Base-by-base conservation (phyloP, 768 basidiomycete genomes). In the Termitomyces sp. region DNA sequence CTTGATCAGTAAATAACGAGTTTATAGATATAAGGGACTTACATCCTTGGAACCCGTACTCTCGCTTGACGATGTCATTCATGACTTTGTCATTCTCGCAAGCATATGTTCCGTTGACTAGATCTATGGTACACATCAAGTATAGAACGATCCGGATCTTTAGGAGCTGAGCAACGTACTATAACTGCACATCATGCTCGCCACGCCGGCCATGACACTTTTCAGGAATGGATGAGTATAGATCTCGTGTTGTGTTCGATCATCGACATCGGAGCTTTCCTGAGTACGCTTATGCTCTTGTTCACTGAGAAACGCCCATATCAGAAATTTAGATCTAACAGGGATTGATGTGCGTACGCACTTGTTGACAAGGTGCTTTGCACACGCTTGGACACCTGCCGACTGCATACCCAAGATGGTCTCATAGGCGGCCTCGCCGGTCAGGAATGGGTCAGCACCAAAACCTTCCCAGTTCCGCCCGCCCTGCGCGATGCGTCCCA, bases 401-500 rank as follows among this genome's bases (percentile, higher is more conserved):
- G 73, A 64, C 66, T 97, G 94, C 73, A 95, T 70, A 7, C 94
- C 94, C 17, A 89, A 72, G 52, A 95, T 82, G 0, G 92, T 95
- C 69, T 93, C 89, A 55, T 84, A 88, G 4, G 85, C 81, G 1
- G 77, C 75, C 65, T 91, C 91, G 12, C 94, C 92, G n/a, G 81
- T 64, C 16, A 96, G 74, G 73, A 84, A 96, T 0, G 94, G 94
- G 68, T 97, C 94, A 10, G 81, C 91, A 30, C 94, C 93, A 56
- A 94, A 94, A n/a, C 91, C 92, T 76, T 96, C 94, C 91, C 92
- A 96, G 70, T 94, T 93, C 28, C 94, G 77, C 17, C 94, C 94
- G 7, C 88, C 91, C 60, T 82, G 76, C 3, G 89, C 85, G 19
- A 86, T 71, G 17, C 90, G 82, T 1, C 87, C 89, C 75, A 95